Percentiles rank a stretch among this genome's conserved stretches.
These are phyloP conservation scores for Aspergillus intermedius DNA, from an alignment of 2,329 filamentous ascomycete species.

Conservation along the genomic window DNA sequence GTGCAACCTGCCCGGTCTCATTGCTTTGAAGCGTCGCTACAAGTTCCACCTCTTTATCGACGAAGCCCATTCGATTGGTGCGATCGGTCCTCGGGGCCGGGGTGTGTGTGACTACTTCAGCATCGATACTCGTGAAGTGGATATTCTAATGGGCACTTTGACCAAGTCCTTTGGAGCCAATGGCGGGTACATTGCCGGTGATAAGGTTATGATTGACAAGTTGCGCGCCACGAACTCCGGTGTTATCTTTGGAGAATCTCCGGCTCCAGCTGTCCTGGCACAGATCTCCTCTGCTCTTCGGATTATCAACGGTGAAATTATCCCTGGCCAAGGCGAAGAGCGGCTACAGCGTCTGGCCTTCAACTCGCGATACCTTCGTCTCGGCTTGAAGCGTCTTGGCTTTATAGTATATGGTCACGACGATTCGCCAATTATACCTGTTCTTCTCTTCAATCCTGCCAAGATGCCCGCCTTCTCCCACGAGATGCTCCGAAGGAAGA, in stretches of 20 bases:
- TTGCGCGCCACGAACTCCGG: conserved; percentile 79
- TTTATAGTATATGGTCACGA: conserved; percentile 97
- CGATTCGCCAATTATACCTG: conserved; percentile 91
- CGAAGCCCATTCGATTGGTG: conserved; percentile 93
- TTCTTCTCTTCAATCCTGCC: conserved; percentile 94
- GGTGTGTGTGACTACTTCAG: conserved; percentile 98
- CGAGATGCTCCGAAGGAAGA: conserved; percentile 97
- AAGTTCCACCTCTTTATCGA: conserved; percentile 95
- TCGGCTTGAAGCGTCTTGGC: conserved; percentile 92
- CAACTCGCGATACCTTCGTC: conserved; percentile 96
- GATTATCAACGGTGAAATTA: conserved; percentile 81
- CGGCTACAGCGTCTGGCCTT: conserved; percentile 92
- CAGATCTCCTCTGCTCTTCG: conserved; percentile 83
- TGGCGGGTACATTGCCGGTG: conserved; percentile 86
- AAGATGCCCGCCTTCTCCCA: conserved; percentile 98
- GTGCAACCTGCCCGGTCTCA: conserved; percentile 88
- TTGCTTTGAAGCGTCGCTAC: conserved; percentile 87
- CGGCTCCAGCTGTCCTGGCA: conserved; percentile 77
- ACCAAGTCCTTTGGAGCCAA: conserved; percentile 99
- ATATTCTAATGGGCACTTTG: conserved; percentile 95
- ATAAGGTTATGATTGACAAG: conserved; percentile 88
- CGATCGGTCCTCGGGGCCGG: conserved; percentile 77
- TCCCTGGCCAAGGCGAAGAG: conserved; percentile 89
- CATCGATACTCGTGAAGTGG: conserved; percentile 78
- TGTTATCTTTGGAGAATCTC: conserved; percentile 79